Evolutionary conservation across 176 grass and related monocot genomes (phyloP).

Genomic region (Tuctoria greenei): DNA sequence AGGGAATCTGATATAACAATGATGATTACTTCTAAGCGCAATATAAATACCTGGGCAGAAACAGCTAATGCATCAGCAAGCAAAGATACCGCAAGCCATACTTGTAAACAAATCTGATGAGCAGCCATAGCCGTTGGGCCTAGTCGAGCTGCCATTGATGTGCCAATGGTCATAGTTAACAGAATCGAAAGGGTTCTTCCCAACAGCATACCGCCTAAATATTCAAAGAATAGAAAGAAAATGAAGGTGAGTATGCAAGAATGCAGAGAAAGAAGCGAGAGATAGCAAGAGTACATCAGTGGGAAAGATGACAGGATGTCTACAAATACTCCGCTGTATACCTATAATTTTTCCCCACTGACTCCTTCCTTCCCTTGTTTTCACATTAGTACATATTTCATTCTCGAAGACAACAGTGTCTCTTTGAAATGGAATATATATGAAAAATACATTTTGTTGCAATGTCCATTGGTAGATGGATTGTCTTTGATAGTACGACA

Average conservation of each 20-base stretch:
- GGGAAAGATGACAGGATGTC: conserved; percentile 3
- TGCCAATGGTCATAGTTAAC: conserved; percentile 88
- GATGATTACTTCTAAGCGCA: neutral
- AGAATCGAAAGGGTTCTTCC: conserved; percentile 85
- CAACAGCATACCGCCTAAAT: conserved; percentile 78
- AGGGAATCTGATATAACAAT: conserved; percentile 12
- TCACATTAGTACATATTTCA: too few relatives aligned
- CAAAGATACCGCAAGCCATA: conserved; percentile 89
- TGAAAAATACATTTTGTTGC: neutral
- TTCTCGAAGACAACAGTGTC: neutral
- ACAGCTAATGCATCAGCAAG: conserved; percentile 70
- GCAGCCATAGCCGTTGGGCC: conserved; percentile 90
- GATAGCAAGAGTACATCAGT: conserved; percentile 10
- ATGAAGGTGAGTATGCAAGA: conserved; percentile 5
- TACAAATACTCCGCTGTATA: neutral
- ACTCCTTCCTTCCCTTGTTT: neutral
- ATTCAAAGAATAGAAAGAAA: conserved; percentile 22
- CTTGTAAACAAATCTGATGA: conserved; percentile 98
- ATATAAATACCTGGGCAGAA: conserved; percentile 50
- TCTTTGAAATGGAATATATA: too few relatives aligned
- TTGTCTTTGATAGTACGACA: neutral
- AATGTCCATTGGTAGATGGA: conserved; percentile 1
- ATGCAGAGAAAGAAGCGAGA: conserved; percentile 18
- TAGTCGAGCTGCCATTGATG: conserved; percentile 94
- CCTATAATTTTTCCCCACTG: neutral